phyloP scores from a whole-genome alignment of 2,329 filamentous ascomycete genomes.

The Penicillium sp. region DNA sequence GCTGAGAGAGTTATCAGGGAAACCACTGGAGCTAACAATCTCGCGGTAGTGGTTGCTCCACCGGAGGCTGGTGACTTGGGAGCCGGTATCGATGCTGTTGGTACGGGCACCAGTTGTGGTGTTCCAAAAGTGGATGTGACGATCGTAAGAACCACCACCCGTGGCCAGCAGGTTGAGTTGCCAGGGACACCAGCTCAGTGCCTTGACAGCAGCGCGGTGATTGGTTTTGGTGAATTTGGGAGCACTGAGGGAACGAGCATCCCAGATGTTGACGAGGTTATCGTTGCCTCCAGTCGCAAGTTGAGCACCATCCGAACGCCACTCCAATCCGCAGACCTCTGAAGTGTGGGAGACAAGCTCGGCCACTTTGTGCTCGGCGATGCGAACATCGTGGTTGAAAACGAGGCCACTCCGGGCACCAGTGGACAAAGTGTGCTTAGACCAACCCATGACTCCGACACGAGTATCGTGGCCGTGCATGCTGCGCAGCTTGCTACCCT shows the following conservation, averaged over 20 bases:
- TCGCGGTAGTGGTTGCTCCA: constrained; percentile 98
- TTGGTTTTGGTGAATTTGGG: constrained; percentile 99
- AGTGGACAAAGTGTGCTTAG: constrained; percentile 94
- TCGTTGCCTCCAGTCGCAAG: constrained; percentile 97
- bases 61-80: constrained; percentile 91
- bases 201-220: constrained; percentile 98
- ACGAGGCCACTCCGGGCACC: constrained; percentile 92
- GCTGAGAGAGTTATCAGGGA: constrained; percentile 98
- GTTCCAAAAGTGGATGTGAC: constrained; percentile 99
- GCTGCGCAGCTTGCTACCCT: constrained; percentile 91
- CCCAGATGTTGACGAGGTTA: constrained; percentile 99
- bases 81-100: constrained; percentile 98
- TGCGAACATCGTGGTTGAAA: constrained; percentile 97
- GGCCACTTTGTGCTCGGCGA: constrained; percentile 96
- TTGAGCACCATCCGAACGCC: constrained; percentile 94
- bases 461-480: constrained; percentile 98
- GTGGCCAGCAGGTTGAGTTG: constrained; percentile 96
- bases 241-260: constrained; percentile 85
- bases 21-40: constrained; percentile 95
- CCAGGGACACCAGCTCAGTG: constrained; percentile 98
- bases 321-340: constrained; percentile 96
- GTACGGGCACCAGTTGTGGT: constrained; percentile 94
- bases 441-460: constrained; percentile 98
- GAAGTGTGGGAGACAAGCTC: constrained; percentile 97
- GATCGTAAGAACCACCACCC: constrained; percentile 92